These are phyloP conservation scores for Trametes elegans DNA, from an alignment of 768 basidiomycete genomes.

Conservation along the genomic window DNA sequence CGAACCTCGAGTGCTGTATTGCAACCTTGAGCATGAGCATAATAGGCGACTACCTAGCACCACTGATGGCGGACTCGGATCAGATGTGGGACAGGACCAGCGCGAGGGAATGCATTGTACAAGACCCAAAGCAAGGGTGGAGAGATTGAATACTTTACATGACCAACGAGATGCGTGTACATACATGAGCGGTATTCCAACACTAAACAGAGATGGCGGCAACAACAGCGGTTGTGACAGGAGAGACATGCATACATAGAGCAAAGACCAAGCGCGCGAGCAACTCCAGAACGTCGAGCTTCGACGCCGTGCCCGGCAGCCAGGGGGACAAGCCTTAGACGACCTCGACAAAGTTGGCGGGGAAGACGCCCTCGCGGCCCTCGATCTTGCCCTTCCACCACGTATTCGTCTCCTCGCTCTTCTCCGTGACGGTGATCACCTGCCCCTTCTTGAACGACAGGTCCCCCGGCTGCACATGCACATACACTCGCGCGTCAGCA, in stretches of 20 bases:
- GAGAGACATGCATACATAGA: neutral
- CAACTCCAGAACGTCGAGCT: neutral
- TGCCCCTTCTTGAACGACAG: conserved; percentile 76
- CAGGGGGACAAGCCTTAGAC: conserved; percentile 26
- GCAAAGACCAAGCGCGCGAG: neutral
- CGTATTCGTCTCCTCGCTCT: conserved; percentile 69
- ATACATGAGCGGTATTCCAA: no score
- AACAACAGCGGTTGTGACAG: no score
- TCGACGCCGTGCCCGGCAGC: neutral
- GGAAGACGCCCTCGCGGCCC: conserved; percentile 66
- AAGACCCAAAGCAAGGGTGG: neutral
- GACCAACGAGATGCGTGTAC: no score
- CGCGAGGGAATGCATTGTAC: neutral
- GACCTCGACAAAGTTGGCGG: conserved; percentile 83
- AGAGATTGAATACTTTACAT: neutral
- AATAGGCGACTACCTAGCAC: no score
- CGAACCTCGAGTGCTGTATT: no score
- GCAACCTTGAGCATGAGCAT: no score
- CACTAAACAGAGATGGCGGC: no score
- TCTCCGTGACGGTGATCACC: conserved; percentile 65
- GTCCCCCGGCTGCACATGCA: conserved; percentile 55
- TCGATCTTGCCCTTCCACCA: conserved; percentile 82
- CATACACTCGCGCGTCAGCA: neutral
- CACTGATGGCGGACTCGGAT: neutral
- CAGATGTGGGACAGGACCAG: neutral